Conservation (phyloP, 139 green algal genomes). For the Parachlorella kessleri region DNA sequence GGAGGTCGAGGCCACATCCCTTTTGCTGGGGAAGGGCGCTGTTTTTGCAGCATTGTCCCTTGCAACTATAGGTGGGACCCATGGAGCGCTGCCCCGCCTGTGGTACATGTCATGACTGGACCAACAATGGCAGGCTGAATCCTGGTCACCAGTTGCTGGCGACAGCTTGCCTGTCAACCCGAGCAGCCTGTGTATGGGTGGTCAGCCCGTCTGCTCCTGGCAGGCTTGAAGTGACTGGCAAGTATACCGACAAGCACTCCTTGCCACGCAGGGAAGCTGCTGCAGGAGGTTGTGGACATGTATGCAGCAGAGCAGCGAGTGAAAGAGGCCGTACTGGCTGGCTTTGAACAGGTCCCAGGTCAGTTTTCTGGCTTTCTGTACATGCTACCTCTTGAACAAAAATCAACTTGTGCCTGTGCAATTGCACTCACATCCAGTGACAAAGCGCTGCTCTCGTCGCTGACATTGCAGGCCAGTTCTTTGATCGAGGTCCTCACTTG, state of each 20-base stretch:
- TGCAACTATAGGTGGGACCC: conserved; percentile 1
- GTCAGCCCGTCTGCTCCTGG: neutral
- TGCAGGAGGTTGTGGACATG: conserved; percentile 14
- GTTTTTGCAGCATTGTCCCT: conserved; percentile 34
- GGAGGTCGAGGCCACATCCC: neutral
- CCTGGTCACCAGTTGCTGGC: neutral
- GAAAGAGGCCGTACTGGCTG: conserved; percentile 25
- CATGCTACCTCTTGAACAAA: too few relatives aligned
- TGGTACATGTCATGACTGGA: neutral
- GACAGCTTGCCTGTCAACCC: neutral
- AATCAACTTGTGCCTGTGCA: too few relatives aligned
- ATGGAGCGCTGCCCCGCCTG: neutral
- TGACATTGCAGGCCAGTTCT: too few relatives aligned
- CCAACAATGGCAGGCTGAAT: neutral
- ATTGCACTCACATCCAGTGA: neutral
- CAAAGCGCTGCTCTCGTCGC: neutral
- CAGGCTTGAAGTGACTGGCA: too few relatives aligned
- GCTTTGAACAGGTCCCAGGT: conserved; percentile 1
- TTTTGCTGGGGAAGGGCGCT: conserved; percentile 13
- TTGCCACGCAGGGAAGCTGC: neutral
- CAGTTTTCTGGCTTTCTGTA: neutral
- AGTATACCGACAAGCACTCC: too few relatives aligned
- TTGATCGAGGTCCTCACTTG: neutral
- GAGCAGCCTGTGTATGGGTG: neutral
- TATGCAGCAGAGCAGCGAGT: conserved; percentile 24